phyloP scores from a whole-genome alignment of 2,329 filamentous ascomycete species.

The Aphanocladium album region DNA sequence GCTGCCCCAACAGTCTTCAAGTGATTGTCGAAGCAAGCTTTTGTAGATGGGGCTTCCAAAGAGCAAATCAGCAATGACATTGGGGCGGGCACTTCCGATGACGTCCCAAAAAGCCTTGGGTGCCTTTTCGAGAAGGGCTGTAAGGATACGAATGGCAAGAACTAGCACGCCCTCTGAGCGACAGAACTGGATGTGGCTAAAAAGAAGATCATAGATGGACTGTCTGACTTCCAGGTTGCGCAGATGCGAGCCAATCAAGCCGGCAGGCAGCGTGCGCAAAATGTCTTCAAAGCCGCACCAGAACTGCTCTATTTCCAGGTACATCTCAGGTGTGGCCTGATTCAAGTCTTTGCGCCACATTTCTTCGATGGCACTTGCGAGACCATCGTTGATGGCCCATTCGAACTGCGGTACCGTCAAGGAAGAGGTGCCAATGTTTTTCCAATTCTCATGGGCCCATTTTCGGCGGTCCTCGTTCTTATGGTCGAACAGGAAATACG shows the following conservation, averaged over 20 bases:
- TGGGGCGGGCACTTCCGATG: conserved; percentile 73
- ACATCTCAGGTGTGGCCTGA: conserved; percentile 28
- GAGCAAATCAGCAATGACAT: conserved; percentile 76
- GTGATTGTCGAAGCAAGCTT: conserved; percentile 55
- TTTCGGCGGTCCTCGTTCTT: conserved; percentile 51
- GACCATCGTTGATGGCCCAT: conserved; percentile 73
- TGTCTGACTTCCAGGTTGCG: conserved; percentile 69
- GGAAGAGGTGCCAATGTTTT: conserved; percentile 48
- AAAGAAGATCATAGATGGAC: conserved; percentile 56
- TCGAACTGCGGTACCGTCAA: conserved; percentile 75
- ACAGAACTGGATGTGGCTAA: conserved; percentile 48
- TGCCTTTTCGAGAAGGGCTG: conserved; percentile 66
- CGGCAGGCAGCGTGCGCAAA: conserved; percentile 65
- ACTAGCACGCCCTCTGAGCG: conserved; percentile 56
- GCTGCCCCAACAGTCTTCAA: conserved; percentile 38
- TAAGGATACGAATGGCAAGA: conserved; percentile 65
- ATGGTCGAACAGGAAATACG: conserved; percentile 68
- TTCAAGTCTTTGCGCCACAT: conserved; percentile 46
- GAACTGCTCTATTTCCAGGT: conserved; percentile 58
- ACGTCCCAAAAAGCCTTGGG: conserved; percentile 83
- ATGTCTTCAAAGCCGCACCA: conserved; percentile 76
- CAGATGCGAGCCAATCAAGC: conserved; percentile 72
- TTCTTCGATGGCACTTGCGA: conserved; percentile 61
- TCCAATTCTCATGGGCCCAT: conserved; percentile 36
- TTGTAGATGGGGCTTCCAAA: conserved; percentile 66